phyloP scores from a whole-genome alignment of 2,329 filamentous ascomycete genomes.

The Orbilia javanica region DNA sequence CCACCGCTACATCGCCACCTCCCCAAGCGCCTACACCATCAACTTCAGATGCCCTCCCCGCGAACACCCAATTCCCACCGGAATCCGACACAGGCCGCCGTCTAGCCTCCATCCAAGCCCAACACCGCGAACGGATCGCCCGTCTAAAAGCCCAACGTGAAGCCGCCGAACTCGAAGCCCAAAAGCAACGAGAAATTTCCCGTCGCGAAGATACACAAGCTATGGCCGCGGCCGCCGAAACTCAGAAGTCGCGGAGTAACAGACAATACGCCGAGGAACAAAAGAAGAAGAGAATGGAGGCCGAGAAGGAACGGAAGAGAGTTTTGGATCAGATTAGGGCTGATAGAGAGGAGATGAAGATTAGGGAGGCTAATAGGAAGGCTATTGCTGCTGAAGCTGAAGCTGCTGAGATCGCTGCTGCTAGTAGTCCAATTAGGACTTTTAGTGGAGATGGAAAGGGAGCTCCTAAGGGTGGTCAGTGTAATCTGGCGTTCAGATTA shows the following conservation, averaged over 20 bases:
- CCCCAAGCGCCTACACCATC: conserved; percentile 5
- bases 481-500: conserved; percentile 46
- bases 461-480: conserved; percentile 16
- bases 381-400: conserved; percentile 56
- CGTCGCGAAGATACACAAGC: conserved; percentile 44
- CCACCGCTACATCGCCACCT: conserved; percentile 3
- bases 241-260: conserved; percentile 26
- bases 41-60: conserved; percentile 23
- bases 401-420: not conserved
- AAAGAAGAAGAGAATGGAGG: conserved; percentile 47
- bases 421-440: not conserved
- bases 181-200: conserved; percentile 41
- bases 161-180: conserved; percentile 43
- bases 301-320: conserved; percentile 41
- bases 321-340: conserved; percentile 55
- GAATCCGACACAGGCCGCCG: conserved; percentile 41
- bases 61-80: conserved; percentile 51
- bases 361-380: conserved; percentile 51
- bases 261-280: conserved; percentile 49
- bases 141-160: conserved; percentile 48
- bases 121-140: conserved; percentile 53
- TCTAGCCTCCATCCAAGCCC: conserved; percentile 49
- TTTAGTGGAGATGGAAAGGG: conserved; percentile 24
- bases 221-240: conserved; percentile 37
- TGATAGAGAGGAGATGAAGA: conserved; percentile 51